Base-by-base conservation (phyloP, 2,329 filamentous ascomycete genomes). In the Microdochium paspali region DNA sequence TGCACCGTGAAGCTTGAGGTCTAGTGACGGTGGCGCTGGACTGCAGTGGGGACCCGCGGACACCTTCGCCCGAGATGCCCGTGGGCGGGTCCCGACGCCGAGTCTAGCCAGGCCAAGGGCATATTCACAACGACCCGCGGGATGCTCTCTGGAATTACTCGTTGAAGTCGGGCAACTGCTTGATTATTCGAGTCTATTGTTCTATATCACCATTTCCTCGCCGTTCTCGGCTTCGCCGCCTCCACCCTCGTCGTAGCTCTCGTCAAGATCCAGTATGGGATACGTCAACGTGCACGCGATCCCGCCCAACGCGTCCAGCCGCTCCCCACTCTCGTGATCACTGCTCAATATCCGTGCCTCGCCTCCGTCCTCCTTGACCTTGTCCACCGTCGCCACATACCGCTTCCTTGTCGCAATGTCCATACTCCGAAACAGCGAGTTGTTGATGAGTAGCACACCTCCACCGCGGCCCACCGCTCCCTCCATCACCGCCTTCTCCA, bases 221-320 rank as follows among this genome's bases (percentile, higher is more conserved):
- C 51, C 54, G n/a, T n/a, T n/a, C 35, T 54, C 54, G 13, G 44
- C 35, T 4, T 12, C 35, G 13, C 12, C 35, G 18, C 18, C 35
- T 7, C 35, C 35, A 3, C 35, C 67, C 2, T 69, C 69, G 4
- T 71, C 70, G 7, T 70, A 70, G 2, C 71, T 81, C 28, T 90
- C 84, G 52, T 95, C 87, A 42, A 94, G 71, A 54, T 94, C 90
- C 18, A 79, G 69, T 31, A 97, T 76, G 0, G 93, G 90, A 62
- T 90, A 98, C 12, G 91, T 96, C 53, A 96, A 69, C 24, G 96
- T 85, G 1, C 90, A 90, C 15, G 91, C 93, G 51, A 98, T 85
- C 18, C 90, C 87, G 1, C 93, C 90, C 50, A 97, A 64, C 12
- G 83, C 85, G 54, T 90, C 87, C 13, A 98, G 67, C 50, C 90